Conservation (phyloP, 225 moss, liverwort and hornwort genomes). For the Physcomitrellopsis africana region DNA sequence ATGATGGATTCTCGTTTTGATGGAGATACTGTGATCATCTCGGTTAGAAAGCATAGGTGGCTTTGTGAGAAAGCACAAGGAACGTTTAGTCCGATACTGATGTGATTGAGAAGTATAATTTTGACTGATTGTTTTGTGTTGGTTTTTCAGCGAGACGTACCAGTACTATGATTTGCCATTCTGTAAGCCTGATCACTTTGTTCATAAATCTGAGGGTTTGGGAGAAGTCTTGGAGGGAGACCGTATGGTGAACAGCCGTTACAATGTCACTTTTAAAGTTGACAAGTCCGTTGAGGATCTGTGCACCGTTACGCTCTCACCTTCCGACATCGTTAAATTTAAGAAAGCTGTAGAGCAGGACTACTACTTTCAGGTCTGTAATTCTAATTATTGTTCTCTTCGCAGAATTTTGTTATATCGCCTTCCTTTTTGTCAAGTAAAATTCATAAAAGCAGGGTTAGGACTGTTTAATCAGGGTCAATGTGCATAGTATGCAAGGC, state of each 20-base stretch:
- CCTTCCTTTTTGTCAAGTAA: background rate
- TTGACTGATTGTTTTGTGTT: slow-evolving; percentile 11
- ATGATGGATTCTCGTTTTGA: background rate
- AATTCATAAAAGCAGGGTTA: background rate
- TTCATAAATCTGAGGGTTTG: slow-evolving; percentile 85
- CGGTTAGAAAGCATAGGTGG: background rate
- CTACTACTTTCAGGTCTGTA: slow-evolving; percentile 86
- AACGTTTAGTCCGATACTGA: background rate
- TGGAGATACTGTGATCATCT: background rate
- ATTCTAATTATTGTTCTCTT: background rate
- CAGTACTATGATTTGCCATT: slow-evolving; percentile 97
- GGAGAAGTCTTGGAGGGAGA: slow-evolving; percentile 98
- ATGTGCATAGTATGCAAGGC: too few relatives aligned
- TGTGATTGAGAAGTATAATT: slow-evolving; percentile 6
- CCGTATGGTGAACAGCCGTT: slow-evolving; percentile 90
- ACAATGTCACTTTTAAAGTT: slow-evolving; percentile 78
- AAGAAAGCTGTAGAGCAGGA: slow-evolving; percentile 87
- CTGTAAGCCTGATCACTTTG: slow-evolving; percentile 67
- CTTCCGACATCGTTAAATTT: slow-evolving; percentile 63
- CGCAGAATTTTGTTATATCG: background rate
- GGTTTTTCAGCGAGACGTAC: slow-evolving; percentile 85
- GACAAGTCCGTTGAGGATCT: slow-evolving; percentile 71
- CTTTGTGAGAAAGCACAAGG: background rate
- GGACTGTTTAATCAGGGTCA: background rate
- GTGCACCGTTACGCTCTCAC: slow-evolving; percentile 56